Base-by-base conservation (phyloP, 2,329 filamentous ascomycete genomes). In the Penicillium sp. region DNA sequence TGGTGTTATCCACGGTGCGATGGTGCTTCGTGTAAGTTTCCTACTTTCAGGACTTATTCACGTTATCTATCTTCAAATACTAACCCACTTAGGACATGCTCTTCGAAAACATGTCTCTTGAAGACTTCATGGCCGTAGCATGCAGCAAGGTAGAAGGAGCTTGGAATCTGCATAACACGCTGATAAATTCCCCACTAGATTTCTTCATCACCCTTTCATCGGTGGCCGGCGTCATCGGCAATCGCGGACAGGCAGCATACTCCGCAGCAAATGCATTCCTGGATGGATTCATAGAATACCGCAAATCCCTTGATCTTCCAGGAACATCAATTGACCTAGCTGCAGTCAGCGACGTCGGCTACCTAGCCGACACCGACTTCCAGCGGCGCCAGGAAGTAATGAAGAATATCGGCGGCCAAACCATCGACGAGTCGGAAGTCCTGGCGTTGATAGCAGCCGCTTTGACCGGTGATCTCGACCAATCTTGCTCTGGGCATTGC, bases 391-490 rank as follows among this genome's bases (percentile, higher is more conserved):
- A 65, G 46, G 65, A 66, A 46, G 59, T 65, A 7, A 45, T 62
- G 6, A 66, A 66, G 37, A 65, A 68, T 50, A 63, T 66, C 16
- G 64, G 61, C 12, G 51, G 50, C 12, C 58, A 54, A 46, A 61
- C 57, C 3, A 61, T 63, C 31, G 58, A 60, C 60, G 81, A 80
- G 61, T 75, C 76, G 7, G 82, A 85, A 66, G 80, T 85, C 0
- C 68, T 83, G 1, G 81, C 81, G 0, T 73, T 85, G 0, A 70
- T 85, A 1, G 77, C 75, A 1, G 77, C 80, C 0, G 80, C 80
- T 18, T 79, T 85, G 39, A 73, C 68, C 6, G 80, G 80, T 2
- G 71, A 74, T 29, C 61, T 82, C 4, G 66, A 66, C 0, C 60
- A 63, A 0, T 68, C 73, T 0, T 82, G 79, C 65, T 75, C 77